phyloP scores from a whole-genome alignment of 208 protist genomes.

The Acanthamoeba triangularis region DNA sequence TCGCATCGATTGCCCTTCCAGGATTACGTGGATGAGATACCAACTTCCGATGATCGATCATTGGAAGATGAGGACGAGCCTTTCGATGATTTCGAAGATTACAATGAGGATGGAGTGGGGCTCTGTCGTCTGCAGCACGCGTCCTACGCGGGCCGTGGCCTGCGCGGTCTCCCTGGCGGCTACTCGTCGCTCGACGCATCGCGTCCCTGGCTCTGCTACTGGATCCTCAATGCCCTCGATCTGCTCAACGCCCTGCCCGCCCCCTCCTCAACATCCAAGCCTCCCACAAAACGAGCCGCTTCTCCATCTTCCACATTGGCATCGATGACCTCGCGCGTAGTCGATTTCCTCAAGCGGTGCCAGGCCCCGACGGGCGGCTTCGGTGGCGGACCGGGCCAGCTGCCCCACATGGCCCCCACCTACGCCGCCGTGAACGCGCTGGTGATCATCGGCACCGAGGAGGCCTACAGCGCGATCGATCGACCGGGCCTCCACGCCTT shows the following conservation, averaged over 20 bases:
- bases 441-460: conserved; percentile 82
- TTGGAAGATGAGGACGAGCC: neutral
- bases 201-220: conserved; percentile 90
- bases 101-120: neutral
- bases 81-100: neutral
- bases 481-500: conserved; percentile 78
- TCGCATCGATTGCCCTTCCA: neutral
- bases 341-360: conserved; percentile 84
- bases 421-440: conserved; percentile 92
- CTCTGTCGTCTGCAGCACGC: conserved; percentile 7
- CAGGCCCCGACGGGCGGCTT: conserved; percentile 90
- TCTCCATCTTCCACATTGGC: neutral
- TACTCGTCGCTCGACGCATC: conserved; percentile 84
- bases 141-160: neutral
- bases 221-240: conserved; percentile 89
- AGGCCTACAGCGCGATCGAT: conserved; percentile 82
- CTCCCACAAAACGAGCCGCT: neutral
- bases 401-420: conserved; percentile 92
- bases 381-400: conserved; percentile 90
- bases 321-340: neutral
- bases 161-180: neutral
- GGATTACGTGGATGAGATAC: neutral
- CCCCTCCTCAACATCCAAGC: neutral
- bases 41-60: neutral
- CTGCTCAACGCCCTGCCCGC: conserved; percentile 83